Base-by-base conservation (phyloP, 1,284 basidiomycete genomes). In the Irpex lacteus region DNA sequence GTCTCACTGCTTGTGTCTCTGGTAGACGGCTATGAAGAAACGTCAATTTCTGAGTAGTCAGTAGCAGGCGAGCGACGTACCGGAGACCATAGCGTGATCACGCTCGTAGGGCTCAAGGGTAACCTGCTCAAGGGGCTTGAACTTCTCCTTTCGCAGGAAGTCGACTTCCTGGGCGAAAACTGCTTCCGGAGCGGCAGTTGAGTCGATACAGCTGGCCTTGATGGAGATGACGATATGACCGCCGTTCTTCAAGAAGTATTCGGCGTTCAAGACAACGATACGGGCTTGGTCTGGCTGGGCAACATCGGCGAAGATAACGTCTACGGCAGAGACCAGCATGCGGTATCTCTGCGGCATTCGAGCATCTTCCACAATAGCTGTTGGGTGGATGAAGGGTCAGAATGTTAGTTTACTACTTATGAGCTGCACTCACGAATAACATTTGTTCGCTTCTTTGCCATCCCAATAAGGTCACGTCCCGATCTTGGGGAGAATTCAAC, bases 361-460 rank as follows among this genome's bases (percentile, higher is more conserved):
- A 38, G 97, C 97, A 75, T 99, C 98, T 78, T 99, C 97, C 63
- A 99, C 87, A 73, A 99, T 98, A 60, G 97, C 94, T 96, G 62
- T 15, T 70, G 50, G 19, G 59, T 37, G 21, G n/a, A 38, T 61
- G 54, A 47, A 47, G n/a, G 60, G 36, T 26, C 6, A 58, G 38
- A 47, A 64, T 44, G 47, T 26, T 4, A 44, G 40, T 53, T 6
- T 57, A 55, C 1, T 56, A 50, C 4, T 52, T n/a, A 15, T 13
- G 54, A 9, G 59, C n/a, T 34, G 4, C 56, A 64, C 93, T 67
- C 78, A 96, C 94, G 97, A 73, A 99, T 98, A 69, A 99, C 96
- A 79, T 99, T 99, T 68, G 98, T 99, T 66, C 98, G 88, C 82
- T 98, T 98, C 83, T 99, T 98, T 61, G 98, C 97, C 98, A 99